Evolutionary conservation across 345 rosid genomes (phyloP).

Genomic region (Lenwebbia sp.): DNA sequence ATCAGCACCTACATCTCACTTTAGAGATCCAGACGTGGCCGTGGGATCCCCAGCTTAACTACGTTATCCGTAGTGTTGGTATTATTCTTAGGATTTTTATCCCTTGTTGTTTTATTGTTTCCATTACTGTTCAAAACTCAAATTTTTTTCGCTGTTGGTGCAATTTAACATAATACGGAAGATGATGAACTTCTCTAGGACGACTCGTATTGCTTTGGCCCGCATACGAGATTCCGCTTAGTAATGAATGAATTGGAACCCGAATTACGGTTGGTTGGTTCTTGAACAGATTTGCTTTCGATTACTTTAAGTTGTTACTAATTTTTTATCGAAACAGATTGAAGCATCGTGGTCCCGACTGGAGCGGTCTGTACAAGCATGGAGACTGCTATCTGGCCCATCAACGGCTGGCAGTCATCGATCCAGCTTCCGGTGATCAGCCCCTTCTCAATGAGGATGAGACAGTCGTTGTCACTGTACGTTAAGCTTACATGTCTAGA

Average conservation of each 20-base stretch:
- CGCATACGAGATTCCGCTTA: background rate
- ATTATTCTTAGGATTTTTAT: background rate
- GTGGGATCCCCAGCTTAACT: background rate
- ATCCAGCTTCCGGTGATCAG: constrained; percentile 94
- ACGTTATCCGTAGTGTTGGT: background rate
- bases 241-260: background rate
- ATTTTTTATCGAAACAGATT: constrained; percentile 26
- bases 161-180: background rate
- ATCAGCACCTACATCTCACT: background rate
- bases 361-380: constrained; percentile 89
- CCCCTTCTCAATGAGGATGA: constrained; percentile 78
- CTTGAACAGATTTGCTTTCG: background rate
- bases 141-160: background rate
- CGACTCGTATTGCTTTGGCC: background rate
- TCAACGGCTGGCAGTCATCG: constrained; percentile 80
- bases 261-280: background rate
- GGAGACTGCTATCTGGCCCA: constrained; percentile 66
- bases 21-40: background rate
- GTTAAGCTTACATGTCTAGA: background rate
- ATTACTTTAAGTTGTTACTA: background rate
- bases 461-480: constrained; percentile 67
- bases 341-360: constrained; percentile 97
- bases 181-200: background rate
- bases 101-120: background rate
- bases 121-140: background rate